Evolutionary conservation across 768 basidiomycete species (phyloP).

Genomic region (Vishniacozyma victoriae): DNA sequence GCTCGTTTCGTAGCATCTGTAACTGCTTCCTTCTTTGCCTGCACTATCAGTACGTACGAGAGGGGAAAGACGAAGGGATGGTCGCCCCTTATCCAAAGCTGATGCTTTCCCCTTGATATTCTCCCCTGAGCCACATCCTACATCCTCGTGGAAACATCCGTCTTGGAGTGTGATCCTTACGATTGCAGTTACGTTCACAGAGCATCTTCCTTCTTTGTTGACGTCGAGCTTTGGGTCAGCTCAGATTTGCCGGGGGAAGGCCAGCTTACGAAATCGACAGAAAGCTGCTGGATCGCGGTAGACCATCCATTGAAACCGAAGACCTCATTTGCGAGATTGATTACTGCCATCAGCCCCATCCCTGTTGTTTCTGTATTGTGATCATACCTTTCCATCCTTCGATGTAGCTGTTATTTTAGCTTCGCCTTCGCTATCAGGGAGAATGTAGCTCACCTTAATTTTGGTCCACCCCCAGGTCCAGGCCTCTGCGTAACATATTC

Average conservation of each 20-base stretch:
- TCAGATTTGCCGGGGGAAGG: constrained; percentile 4
- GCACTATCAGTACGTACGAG: constrained; percentile 9
- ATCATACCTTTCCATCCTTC: constrained; percentile 81
- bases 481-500: constrained; percentile 86
- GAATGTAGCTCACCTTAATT: constrained; percentile 60
- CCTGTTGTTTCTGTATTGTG: not conserved
- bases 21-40: constrained; percentile 98
- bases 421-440: not conserved
- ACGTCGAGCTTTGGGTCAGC: constrained; percentile 52
- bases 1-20: constrained; percentile 91
- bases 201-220: constrained; percentile 56
- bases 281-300: constrained; percentile 66
- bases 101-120: constrained; percentile 77
- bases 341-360: constrained; percentile 55
- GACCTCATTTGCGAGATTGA: constrained; percentile 95
- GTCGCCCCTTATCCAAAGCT: constrained; percentile 83
- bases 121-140: constrained; percentile 82
- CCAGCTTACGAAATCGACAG: constrained; percentile 49
- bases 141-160: constrained; percentile 85
- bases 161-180: constrained; percentile 81
- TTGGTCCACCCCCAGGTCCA: constrained; percentile 73
- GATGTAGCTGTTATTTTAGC: constrained; percentile 52
- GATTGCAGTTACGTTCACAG: constrained; percentile 73
- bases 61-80: not conserved
- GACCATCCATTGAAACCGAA: constrained; percentile 98